Evolutionary conservation across 2,329 filamentous ascomycete species (phyloP).

Genomic region (Fusarium metavorans): DNA sequence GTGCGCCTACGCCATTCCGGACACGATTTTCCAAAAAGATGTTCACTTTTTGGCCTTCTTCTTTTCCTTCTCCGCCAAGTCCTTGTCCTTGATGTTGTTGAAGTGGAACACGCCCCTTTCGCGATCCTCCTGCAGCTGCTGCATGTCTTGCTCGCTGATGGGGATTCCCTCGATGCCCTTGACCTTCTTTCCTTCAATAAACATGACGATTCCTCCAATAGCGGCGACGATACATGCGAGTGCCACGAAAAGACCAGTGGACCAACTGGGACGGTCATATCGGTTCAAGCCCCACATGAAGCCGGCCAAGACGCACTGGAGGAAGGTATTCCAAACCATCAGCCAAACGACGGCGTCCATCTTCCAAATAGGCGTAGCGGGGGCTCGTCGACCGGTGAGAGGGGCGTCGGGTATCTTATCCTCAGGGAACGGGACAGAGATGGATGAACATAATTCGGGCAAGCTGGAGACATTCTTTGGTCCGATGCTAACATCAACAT

Average conservation of each 20-base stretch:
- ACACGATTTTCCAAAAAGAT: not conserved
- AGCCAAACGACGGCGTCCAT: conserved; percentile 84
- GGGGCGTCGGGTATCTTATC: conserved; percentile 74
- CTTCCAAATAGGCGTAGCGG: conserved; percentile 77
- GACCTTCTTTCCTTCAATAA: conserved; percentile 76
- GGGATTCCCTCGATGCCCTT: conserved; percentile 79
- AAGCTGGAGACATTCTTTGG: conserved; percentile 62
- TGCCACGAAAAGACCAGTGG: conserved; percentile 82
- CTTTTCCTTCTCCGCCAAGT: conserved; percentile 35
- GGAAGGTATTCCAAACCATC: conserved; percentile 82
- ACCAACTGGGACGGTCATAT: conserved; percentile 80
- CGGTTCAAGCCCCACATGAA: conserved; percentile 89
- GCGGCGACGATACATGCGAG: conserved; percentile 78
- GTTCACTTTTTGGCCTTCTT: conserved; percentile 40
- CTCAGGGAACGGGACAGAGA: conserved; percentile 70
- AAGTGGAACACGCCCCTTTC: conserved; percentile 69
- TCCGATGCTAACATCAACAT: conserved; percentile 65
- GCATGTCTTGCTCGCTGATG: conserved; percentile 66
- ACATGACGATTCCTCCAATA: conserved; percentile 76
- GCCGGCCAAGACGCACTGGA: conserved; percentile 78
- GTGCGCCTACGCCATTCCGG: not conserved
- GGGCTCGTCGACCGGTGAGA: conserved; percentile 77
- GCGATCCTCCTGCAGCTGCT: conserved; percentile 63
- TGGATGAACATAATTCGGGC: conserved; percentile 47
- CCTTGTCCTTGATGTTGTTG: conserved; percentile 55